These are phyloP conservation scores for Mucor ambiguus DNA, from an alignment of 371 early-diverging fungal genomes.

Conservation along the genomic window DNA sequence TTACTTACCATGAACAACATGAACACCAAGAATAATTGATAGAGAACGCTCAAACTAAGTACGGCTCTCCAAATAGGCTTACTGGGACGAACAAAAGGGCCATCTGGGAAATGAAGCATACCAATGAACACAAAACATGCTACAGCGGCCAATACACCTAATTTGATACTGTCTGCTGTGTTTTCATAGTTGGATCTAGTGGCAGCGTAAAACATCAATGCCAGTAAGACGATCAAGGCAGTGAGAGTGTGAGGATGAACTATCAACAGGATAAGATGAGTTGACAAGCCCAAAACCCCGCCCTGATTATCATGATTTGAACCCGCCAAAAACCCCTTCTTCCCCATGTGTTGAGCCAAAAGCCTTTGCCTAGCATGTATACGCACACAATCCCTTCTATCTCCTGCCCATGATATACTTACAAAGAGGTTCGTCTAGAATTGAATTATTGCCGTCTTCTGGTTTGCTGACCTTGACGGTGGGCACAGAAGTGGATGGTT, in stretches of 20 bases:
- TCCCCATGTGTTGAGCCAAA: neutral
- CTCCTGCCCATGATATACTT: neutral
- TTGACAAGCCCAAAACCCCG: slow-evolving; percentile 14
- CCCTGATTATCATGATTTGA: neutral
- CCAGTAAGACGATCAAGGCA: slow-evolving; percentile 51
- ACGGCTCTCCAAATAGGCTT: slow-evolving; percentile 94
- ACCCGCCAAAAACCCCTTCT: neutral
- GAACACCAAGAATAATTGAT: slow-evolving; percentile 87
- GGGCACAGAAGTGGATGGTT: slow-evolving; percentile 1
- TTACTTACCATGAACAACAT: slow-evolving; percentile 83
- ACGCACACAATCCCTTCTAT: neutral
- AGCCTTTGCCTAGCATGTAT: neutral
- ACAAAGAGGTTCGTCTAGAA: slow-evolving; percentile 22
- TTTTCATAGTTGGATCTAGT: slow-evolving; percentile 54
- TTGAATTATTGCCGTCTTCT: slow-evolving; percentile 12
- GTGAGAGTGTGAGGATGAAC: slow-evolving; percentile 60
- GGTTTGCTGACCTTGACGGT: neutral
- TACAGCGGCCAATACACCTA: slow-evolving; percentile 73
- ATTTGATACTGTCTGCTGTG: slow-evolving; percentile 64
- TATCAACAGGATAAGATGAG: slow-evolving; percentile 11
- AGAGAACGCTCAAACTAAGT: slow-evolving; percentile 80
- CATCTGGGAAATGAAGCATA: slow-evolving; percentile 88
- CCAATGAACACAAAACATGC: slow-evolving; percentile 82
- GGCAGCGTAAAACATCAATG: slow-evolving; percentile 60
- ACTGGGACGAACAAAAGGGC: slow-evolving; percentile 94